Percentiles rank a stretch among this genome's conserved stretches.
phyloP scores from a whole-genome alignment of 2,329 filamentous ascomycete genomes.

The Pseudogymnoascus sp. region DNA sequence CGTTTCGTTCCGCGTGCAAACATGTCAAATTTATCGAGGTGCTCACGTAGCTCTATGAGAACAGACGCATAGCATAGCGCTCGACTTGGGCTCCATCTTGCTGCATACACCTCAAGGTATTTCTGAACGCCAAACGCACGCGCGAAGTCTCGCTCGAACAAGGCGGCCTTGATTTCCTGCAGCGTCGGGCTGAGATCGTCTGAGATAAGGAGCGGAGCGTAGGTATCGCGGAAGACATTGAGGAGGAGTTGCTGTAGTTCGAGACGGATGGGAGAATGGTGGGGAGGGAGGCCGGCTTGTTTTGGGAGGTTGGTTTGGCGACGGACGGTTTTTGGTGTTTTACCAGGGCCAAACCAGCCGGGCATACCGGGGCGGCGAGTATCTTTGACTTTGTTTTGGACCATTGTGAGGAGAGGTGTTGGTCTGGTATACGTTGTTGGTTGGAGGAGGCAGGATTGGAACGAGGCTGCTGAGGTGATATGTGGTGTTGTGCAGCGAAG shows the following conservation, averaged over 20 bases:
- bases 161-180: slow-evolving; percentile 76
- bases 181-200: slow-evolving; percentile 49
- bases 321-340: background rate
- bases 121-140: slow-evolving; percentile 67
- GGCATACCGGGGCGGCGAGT: slow-evolving; percentile 7
- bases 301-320: background rate
- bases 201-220: slow-evolving; percentile 44
- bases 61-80: slow-evolving; percentile 70
- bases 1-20: slow-evolving; percentile 7
- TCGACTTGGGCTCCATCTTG: slow-evolving; percentile 83
- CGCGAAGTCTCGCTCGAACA: slow-evolving; percentile 80
- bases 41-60: slow-evolving; percentile 32
- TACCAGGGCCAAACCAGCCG: background rate
- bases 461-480: background rate
- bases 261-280: slow-evolving; percentile 32
- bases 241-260: slow-evolving; percentile 63
- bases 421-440: background rate
- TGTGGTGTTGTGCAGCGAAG: background rate
- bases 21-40: slow-evolving; percentile 15
- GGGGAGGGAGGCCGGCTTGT: background rate
- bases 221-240: slow-evolving; percentile 63
- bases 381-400: slow-evolving; percentile 9
- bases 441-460: background rate
- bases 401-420: background rate
- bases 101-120: slow-evolving; percentile 73